Base-by-base conservation (phyloP, 495 filamentous ascomycete species). In the Penicillium pulvis region DNA sequence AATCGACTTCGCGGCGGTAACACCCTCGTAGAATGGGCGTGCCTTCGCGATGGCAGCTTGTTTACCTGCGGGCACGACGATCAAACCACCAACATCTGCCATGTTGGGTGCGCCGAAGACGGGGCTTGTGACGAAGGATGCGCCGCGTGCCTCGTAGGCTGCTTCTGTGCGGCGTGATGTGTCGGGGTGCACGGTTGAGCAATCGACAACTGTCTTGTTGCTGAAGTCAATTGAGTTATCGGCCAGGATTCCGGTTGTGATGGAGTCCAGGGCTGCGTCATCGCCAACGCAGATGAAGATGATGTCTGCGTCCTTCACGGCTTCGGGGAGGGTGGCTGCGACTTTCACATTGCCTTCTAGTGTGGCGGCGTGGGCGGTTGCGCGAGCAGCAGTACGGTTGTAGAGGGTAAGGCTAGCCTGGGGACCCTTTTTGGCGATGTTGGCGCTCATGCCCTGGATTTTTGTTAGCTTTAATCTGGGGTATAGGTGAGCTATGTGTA, bases 251-350 rank as follows among this genome's bases (percentile, higher is more conserved):
- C 81, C 68, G 14, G 71, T 64, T 51, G 79, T 75, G 39, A 91
- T 78, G 6, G 65, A 36, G 53, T 85, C 82, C 2, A 96, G 84
- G 12, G 87, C 88, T 11, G 79, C 65, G 75, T 97, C 92, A 67
- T 94, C 89, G 63, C 87, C 87, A 17, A 96, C 83, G 67, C 90
- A 93, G 56, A 80, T 87, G 76, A 96, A 95, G 72, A 94, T 87
- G 56, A 96, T 83, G 71, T 93, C 88, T 28, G 91, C 81, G 50
- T 75, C 74, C 46, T 77, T 67, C 11, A 93, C 84, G 55, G 87
- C 90, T 31, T 85, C 85, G n/a, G 79, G 60, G 63, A 95, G 74
- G 24, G 79, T 81, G 26, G 77, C 69, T 7, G 85, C 83, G 26
- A 90, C 83, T 46, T 77, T 78, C 14, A 84, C 81, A 64, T 89